Evolutionary conservation across 1,139 yeast genomes (phyloP).

Genomic region (Yamadazyma sp.): DNA sequence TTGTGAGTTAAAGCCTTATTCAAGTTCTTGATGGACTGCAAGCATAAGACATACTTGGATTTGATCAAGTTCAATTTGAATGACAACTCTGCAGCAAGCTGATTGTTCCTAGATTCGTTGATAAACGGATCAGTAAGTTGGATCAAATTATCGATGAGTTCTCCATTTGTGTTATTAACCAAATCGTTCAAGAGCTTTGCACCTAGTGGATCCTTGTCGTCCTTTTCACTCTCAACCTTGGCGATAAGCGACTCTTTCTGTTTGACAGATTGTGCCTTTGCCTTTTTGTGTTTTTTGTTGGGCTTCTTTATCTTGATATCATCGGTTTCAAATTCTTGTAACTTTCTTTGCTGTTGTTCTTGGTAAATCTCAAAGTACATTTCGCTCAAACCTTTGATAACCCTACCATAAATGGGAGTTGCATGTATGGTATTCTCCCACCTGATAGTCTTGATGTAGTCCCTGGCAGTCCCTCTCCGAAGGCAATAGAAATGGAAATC

Average conservation of each 20-base stretch:
- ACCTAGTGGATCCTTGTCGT: conserved; percentile 54
- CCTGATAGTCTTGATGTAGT: conserved; percentile 68
- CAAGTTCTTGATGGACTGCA: conserved; percentile 44
- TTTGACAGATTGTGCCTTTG: conserved; percentile 37
- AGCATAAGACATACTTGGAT: conserved; percentile 48
- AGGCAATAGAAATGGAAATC: conserved; percentile 94
- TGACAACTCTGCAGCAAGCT: conserved; percentile 37
- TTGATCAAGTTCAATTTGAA: conserved; percentile 40
- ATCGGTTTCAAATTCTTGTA: conserved; percentile 19
- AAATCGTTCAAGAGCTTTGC: conserved; percentile 33
- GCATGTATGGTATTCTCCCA: conserved; percentile 81
- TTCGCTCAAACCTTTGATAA: conserved; percentile 62
- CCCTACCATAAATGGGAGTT: conserved; percentile 70
- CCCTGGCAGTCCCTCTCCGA: conserved; percentile 87
- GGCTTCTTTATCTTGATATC: conserved; percentile 21
- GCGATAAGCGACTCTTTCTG: conserved; percentile 40
- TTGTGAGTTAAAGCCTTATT: conserved; percentile 26
- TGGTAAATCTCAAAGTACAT: conserved; percentile 53
- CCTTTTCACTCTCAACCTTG: conserved; percentile 43
- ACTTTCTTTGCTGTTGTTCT: conserved; percentile 23
- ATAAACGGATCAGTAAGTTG: conserved; percentile 32
- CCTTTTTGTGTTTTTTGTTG: conserved; percentile 32
- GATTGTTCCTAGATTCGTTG: conserved; percentile 35
- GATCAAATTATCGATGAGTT: conserved; percentile 31
- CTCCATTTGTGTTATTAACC: conserved; percentile 21